A percentile compares a stretch with the other conserved stretches of the same genome.
These are phyloP conservation scores for Erodium maritimum DNA, from an alignment of 345 rosid genomes.

Conservation along the genomic window DNA sequence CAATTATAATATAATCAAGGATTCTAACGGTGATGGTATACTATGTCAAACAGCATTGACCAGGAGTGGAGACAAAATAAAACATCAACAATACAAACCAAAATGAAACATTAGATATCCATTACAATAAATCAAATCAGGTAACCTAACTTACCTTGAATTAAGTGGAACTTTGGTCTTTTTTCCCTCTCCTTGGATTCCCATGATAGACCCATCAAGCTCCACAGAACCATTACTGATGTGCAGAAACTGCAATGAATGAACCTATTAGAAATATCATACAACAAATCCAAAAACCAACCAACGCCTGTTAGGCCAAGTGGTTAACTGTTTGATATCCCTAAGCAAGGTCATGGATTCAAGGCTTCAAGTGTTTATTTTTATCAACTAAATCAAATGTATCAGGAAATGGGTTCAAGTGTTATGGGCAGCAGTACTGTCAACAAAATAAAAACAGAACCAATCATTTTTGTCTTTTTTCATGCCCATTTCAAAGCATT, in stretches of 20 bases:
- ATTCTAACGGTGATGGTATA: too few relatives aligned
- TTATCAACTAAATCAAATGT: too few relatives aligned
- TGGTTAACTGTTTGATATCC: too few relatives aligned
- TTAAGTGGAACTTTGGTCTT: constrained; percentile 89
- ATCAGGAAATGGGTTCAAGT: too few relatives aligned
- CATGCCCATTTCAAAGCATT: not conserved
- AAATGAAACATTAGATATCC: too few relatives aligned
- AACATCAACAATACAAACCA: not conserved
- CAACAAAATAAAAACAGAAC: not conserved
- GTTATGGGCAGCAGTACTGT: too few relatives aligned
- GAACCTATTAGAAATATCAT: constrained; percentile 14
- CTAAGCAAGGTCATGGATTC: too few relatives aligned
- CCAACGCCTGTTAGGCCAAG: too few relatives aligned
- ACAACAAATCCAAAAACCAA: constrained; percentile 9
- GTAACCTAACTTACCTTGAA: constrained; percentile 47
- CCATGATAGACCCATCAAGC: constrained; percentile 84
- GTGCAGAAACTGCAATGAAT: constrained; percentile 41
- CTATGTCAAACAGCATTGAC: not conserved
- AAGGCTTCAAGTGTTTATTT: too few relatives aligned
- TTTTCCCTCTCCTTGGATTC: constrained; percentile 71
- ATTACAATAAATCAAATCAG: not conserved
- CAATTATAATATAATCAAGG: too few relatives aligned
- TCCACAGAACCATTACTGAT: constrained; percentile 80
- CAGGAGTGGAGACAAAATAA: not conserved
- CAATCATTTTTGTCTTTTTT: not conserved